These are phyloP conservation scores for Spizellomyces sp. DNA, from an alignment of 192 early-diverging fungal species.

Conservation along the genomic window DNA sequence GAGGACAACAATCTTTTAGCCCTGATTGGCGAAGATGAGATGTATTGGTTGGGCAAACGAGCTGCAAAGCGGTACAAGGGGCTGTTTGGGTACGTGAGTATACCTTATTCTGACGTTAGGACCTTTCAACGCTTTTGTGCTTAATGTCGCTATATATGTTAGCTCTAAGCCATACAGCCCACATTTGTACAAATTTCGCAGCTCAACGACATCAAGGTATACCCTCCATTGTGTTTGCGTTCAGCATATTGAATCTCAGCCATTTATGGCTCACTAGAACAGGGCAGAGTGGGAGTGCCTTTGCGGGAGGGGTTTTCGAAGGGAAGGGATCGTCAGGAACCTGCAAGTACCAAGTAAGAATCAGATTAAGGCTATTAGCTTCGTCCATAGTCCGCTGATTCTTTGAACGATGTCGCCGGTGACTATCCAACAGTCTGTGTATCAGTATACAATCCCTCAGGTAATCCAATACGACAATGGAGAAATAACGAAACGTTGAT, in stretches of 20 bases:
- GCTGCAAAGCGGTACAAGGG: not conserved
- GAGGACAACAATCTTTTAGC: not conserved
- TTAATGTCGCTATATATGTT: not conserved
- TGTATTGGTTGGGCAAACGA: conserved; percentile 4
- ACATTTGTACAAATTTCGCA: conserved; percentile 8
- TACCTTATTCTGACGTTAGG: too few species aligned
- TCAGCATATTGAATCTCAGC: too few species aligned
- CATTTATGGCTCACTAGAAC: not conserved
- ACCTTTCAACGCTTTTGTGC: not conserved
- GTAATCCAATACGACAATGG: not conserved
- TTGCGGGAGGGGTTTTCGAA: not conserved
- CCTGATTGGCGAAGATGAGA: not conserved
- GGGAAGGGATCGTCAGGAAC: not conserved
- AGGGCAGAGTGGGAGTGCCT: conserved; percentile 4
- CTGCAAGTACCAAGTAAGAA: conserved; percentile 1
- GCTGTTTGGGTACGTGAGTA: conserved; percentile 6
- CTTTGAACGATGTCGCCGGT: too few species aligned
- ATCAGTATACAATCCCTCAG: conserved; percentile 9
- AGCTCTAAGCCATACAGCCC: not conserved
- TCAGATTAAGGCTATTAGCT: not conserved
- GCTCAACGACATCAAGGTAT: not conserved
- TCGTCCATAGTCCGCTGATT: too few species aligned
- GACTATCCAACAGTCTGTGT: not conserved
- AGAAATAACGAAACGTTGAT: not conserved
- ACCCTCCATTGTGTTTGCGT: too few species aligned